These are phyloP conservation scores for Chamaecrista fasciculata DNA, from an alignment of 306 rosid genomes.

Conservation along the genomic window DNA sequence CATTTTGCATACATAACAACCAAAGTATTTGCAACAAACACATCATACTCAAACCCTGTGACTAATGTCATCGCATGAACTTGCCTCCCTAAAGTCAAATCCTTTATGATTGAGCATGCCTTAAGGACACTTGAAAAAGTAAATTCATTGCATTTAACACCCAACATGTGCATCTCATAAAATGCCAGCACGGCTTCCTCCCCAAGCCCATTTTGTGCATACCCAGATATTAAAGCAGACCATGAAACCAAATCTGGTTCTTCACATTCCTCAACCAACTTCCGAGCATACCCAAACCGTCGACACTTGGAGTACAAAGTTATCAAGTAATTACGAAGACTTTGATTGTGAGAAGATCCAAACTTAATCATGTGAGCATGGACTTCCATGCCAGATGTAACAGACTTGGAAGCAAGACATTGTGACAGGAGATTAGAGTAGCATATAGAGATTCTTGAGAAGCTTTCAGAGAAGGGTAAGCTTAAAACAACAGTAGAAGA, in stretches of 20 bases:
- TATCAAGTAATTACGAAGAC: slow-evolving; percentile 48
- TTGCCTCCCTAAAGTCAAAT: slow-evolving; percentile 56
- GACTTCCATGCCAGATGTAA: slow-evolving; percentile 50
- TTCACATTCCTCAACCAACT: slow-evolving; percentile 56
- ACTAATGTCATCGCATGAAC: slow-evolving; percentile 57
- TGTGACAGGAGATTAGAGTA: slow-evolving; percentile 50
- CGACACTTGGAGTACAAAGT: slow-evolving; percentile 46
- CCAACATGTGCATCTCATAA: slow-evolving; percentile 52
- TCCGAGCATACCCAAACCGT: slow-evolving; percentile 52
- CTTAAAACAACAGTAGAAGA: background rate
- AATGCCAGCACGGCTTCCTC: slow-evolving; percentile 57
- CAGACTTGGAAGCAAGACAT: slow-evolving; percentile 53
- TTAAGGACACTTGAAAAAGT: slow-evolving; percentile 70
- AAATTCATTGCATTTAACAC: slow-evolving; percentile 64
- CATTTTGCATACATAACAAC: slow-evolving; percentile 81
- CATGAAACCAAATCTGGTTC: slow-evolving; percentile 66
- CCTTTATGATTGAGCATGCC: slow-evolving; percentile 60
- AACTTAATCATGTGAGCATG: slow-evolving; percentile 64
- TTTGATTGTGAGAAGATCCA: slow-evolving; percentile 46
- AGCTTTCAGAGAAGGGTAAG: background rate
- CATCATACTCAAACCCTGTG: slow-evolving; percentile 69
- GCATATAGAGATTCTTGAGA: slow-evolving; percentile 27
- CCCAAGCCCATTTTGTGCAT: slow-evolving; percentile 60
- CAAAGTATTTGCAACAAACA: slow-evolving; percentile 71
- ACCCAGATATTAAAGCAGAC: slow-evolving; percentile 80